phyloP scores from a whole-genome alignment of 257 asterid genomes.

The Solanum acaule region DNA sequence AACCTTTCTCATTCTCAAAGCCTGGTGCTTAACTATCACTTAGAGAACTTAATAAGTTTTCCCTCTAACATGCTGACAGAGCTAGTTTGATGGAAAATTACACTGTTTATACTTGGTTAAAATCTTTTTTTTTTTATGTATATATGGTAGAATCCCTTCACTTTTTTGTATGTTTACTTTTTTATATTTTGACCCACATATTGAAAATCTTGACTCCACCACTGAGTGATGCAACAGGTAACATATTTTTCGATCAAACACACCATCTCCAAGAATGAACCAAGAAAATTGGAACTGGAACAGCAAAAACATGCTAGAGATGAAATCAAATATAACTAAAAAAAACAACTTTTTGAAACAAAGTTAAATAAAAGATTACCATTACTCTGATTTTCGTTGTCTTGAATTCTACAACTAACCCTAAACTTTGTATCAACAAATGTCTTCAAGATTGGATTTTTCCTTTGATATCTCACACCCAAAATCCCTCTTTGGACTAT shows the following conservation, averaged over 20 bases:
- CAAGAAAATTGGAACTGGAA: not conserved
- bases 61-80: not conserved
- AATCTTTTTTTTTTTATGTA: not conserved
- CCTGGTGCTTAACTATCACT: not conserved
- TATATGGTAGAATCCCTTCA: not conserved
- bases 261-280: not conserved
- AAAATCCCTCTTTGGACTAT: not conserved
- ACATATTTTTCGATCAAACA: not conserved
- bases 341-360: not conserved
- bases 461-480: slow-evolving; percentile 18
- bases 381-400: slow-evolving; percentile 36
- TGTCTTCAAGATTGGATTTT: slow-evolving; percentile 15
- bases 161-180: not conserved
- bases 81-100: not conserved
- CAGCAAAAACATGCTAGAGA: not conserved
- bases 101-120: not conserved
- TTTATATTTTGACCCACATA: not conserved
- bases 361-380: slow-evolving; percentile 17
- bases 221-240: not conserved
- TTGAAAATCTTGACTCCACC: not conserved
- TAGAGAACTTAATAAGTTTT: not conserved
- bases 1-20: not conserved
- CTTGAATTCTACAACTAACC: slow-evolving; percentile 45
- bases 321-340: not conserved
- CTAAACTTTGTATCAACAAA: slow-evolving; percentile 21